A percentile compares a stretch with the other conserved stretches of the same genome.
Conservation (phyloP, 176 grass and related monocot species). For the Puya raimondii region DNA sequence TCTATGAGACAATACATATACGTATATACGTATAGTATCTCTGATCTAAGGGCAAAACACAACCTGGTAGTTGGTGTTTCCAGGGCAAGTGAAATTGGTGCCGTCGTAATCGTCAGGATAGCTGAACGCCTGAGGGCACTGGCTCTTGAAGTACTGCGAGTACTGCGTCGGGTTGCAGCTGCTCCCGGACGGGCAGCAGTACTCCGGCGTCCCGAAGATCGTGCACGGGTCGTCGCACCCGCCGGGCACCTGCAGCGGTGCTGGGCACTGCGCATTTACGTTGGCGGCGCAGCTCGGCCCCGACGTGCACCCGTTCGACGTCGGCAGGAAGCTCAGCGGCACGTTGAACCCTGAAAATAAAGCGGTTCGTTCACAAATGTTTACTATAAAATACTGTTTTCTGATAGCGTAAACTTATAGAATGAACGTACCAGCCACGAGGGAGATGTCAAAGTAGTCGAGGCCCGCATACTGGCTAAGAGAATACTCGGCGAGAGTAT, state of each 20-base stretch:
- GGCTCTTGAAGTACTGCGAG: constrained; percentile 21
- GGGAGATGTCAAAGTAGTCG: constrained; percentile 47
- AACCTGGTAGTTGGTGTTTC: constrained; percentile 18
- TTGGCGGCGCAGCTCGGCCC: neutral
- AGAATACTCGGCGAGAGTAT: constrained; percentile 43
- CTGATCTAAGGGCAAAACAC: constrained; percentile 12
- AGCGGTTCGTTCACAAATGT: too few species aligned
- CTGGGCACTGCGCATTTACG: constrained; percentile 27
- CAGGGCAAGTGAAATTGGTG: constrained; percentile 10
- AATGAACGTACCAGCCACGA: neutral
- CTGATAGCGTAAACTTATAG: too few species aligned
- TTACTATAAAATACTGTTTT: too few species aligned
- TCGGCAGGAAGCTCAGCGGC: constrained; percentile 1
- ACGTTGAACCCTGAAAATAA: neutral
- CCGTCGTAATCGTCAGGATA: constrained; percentile 10
- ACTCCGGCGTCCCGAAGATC: constrained; percentile 32
- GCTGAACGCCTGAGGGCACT: constrained; percentile 17
- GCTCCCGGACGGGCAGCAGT: constrained; percentile 7
- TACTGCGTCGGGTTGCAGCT: neutral
- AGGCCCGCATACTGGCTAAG: constrained; percentile 14
- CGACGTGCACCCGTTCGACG: neutral
- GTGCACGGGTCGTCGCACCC: constrained; percentile 41
- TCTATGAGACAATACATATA: too few species aligned
- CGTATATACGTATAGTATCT: neutral
- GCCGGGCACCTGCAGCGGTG: constrained; percentile 16